These are phyloP conservation scores for Apiospora pterosperma DNA, from an alignment of 2,329 filamentous ascomycete genomes.

Conservation along the genomic window DNA sequence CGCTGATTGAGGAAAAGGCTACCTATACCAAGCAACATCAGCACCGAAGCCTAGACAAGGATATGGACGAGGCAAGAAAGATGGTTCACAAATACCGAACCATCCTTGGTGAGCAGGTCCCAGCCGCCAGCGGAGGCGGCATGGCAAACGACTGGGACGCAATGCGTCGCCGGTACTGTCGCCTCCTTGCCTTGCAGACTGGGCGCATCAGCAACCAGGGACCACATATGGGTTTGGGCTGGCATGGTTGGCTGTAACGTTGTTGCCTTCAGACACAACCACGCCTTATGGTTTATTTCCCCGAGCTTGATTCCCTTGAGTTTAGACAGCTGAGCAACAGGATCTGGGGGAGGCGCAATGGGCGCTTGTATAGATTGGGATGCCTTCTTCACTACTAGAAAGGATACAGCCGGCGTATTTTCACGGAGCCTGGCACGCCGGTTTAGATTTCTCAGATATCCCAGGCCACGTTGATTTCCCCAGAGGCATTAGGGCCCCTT, in stretches of 20 bases:
- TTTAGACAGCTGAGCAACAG: too few relatives aligned
- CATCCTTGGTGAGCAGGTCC: not conserved
- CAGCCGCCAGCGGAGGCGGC: not conserved
- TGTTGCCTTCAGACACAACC: not conserved
- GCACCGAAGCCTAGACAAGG: not conserved
- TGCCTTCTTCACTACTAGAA: too few relatives aligned
- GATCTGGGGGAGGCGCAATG: too few relatives aligned
- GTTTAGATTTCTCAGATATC: too few relatives aligned
- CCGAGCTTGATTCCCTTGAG: not conserved
- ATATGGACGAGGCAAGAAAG: not conserved
- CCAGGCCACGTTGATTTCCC: not conserved
- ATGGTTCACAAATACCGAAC: not conserved
- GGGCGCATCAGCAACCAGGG: not conserved
- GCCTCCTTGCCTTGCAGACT: not conserved
- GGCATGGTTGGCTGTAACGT: not conserved
- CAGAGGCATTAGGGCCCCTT: not conserved
- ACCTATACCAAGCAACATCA: not conserved
- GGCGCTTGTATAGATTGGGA: too few relatives aligned
- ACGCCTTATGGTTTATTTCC: not conserved
- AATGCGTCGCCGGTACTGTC: not conserved
- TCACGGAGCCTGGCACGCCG: too few relatives aligned
- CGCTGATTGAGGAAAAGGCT: not conserved
- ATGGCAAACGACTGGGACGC: not conserved
- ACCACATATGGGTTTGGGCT: not conserved
- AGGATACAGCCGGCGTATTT: too few relatives aligned